Percentiles rank a stretch among this genome's conserved stretches.
Conservation (phyloP, 345 rosid species). For the Hypericum androsaemum region DNA sequence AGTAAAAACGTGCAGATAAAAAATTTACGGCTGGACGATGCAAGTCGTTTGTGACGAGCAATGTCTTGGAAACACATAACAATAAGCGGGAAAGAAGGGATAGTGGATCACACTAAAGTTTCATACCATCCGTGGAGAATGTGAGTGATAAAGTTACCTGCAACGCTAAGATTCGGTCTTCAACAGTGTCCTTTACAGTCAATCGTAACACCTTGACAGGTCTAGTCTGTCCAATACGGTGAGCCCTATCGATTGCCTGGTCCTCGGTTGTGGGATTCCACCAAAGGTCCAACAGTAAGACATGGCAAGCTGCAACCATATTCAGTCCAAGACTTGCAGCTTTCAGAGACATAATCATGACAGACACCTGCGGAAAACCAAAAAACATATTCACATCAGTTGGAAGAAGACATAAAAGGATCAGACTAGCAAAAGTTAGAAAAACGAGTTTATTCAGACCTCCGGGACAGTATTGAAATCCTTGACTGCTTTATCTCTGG, state of each 20-base stretch:
- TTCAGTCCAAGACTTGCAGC: conserved; percentile 97
- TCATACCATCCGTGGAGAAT: not conserved
- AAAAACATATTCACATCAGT: not conserved
- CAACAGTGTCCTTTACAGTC: conserved; percentile 82
- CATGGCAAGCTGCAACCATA: conserved; percentile 96
- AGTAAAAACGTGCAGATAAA: no score
- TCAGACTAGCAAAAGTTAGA: not conserved
- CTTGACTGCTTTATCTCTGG: conserved; percentile 93
- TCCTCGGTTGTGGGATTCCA: conserved; percentile 99
- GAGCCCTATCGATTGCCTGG: conserved; percentile 96
- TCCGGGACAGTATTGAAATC: conserved; percentile 89
- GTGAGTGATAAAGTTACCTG: conserved; percentile 34
- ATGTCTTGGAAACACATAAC: no score
- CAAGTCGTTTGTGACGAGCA: no score
- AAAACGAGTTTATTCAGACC: conserved; percentile 31
- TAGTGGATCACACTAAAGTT: no score
- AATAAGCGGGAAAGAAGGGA: no score
- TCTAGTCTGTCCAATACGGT: conserved; percentile 93
- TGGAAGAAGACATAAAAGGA: not conserved
- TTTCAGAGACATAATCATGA: conserved; percentile 92
- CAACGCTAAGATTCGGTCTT: conserved; percentile 83
- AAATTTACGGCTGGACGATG: no score
- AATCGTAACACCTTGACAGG: conserved; percentile 75
- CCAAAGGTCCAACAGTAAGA: conserved; percentile 84
- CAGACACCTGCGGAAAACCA: conserved; percentile 50